These are phyloP conservation scores for Blastocladiella britannica DNA, from an alignment of 192 early-diverging fungal genomes.

Conservation along the genomic window DNA sequence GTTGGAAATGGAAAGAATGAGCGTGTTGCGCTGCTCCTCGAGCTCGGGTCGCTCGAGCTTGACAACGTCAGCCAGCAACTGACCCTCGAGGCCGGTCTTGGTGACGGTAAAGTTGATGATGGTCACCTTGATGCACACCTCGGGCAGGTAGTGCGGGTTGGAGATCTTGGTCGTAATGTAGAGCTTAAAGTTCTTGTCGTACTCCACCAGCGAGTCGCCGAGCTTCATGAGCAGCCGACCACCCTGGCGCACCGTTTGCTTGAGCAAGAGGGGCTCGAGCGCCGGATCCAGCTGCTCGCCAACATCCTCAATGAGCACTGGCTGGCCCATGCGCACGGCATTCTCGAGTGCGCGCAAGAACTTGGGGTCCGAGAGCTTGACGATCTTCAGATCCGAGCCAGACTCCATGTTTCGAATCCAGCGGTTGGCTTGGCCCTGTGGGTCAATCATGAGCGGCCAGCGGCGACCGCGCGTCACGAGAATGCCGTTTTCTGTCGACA, in stretches of 20 bases:
- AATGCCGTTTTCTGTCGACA: conserved; percentile 95
- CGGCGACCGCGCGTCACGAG: conserved; percentile 87
- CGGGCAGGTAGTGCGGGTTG: conserved; percentile 77
- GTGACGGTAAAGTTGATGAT: conserved; percentile 99
- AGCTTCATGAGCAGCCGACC: conserved; percentile 85
- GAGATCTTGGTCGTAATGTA: conserved; percentile 89
- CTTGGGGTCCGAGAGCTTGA: conserved; percentile 89
- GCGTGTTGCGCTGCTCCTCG: conserved; percentile 71
- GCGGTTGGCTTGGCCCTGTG: conserved; percentile 72
- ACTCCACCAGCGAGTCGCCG: conserved; percentile 95
- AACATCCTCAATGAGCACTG: conserved; percentile 88
- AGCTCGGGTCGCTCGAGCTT: conserved; percentile 90
- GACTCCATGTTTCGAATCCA: conserved; percentile 73
- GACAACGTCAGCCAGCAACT: conserved; percentile 89
- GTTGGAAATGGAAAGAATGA: conserved; percentile 87
- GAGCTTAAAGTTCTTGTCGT: conserved; percentile 85
- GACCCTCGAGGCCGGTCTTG: conserved; percentile 80
- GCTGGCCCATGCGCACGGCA: conserved; percentile 94
- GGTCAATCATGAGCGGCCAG: conserved; percentile 95
- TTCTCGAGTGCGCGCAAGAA: conserved; percentile 94
- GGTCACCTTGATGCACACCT: conserved; percentile 88
- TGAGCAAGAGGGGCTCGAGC: conserved; percentile 91
- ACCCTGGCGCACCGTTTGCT: conserved; percentile 83
- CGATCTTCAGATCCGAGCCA: conserved; percentile 68
- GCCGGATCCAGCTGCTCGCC: conserved; percentile 87